Evolutionary conservation across 2,329 filamentous ascomycete species (phyloP).

Genomic region (Verruconis gallopava): DNA sequence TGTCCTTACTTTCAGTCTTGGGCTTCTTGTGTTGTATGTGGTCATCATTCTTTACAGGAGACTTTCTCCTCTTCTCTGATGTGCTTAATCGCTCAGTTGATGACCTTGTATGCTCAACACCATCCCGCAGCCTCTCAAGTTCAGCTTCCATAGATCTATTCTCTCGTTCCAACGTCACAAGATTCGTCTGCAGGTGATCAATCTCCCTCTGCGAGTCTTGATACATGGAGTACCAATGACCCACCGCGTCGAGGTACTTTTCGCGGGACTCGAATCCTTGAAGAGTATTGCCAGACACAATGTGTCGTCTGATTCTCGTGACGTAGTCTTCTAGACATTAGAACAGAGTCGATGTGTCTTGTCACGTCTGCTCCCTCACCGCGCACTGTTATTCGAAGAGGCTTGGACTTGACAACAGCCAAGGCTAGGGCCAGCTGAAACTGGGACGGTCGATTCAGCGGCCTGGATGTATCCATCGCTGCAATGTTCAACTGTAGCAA

Average conservation of each 20-base stretch:
- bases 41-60: background rate
- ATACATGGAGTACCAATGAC: constrained; percentile 4
- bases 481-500: too few relatives aligned
- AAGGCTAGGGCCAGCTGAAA: constrained; percentile 23
- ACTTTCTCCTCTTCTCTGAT: background rate
- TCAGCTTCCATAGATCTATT: too few relatives aligned
- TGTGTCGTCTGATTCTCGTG: constrained; percentile 1
- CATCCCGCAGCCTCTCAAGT: too few relatives aligned
- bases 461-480: too few relatives aligned
- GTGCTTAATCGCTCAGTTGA: too few relatives aligned
- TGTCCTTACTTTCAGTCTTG: too few relatives aligned
- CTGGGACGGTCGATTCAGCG: constrained; percentile 4
- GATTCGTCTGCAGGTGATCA: background rate
- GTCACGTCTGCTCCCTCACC: constrained; percentile 13
- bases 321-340: constrained; percentile 1
- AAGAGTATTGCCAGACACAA: background rate
- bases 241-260: constrained; percentile 3
- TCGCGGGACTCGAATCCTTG: background rate
- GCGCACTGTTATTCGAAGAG: constrained; percentile 20
- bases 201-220: constrained; percentile 3
- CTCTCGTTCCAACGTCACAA: constrained; percentile 1
- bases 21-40: background rate
- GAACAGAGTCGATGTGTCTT: background rate
- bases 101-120: too few relatives aligned
- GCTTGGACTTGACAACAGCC: constrained; percentile 27